Base-by-base conservation (phyloP, 139 green algal species). In the Tetradesmus lagerheimii region DNA sequence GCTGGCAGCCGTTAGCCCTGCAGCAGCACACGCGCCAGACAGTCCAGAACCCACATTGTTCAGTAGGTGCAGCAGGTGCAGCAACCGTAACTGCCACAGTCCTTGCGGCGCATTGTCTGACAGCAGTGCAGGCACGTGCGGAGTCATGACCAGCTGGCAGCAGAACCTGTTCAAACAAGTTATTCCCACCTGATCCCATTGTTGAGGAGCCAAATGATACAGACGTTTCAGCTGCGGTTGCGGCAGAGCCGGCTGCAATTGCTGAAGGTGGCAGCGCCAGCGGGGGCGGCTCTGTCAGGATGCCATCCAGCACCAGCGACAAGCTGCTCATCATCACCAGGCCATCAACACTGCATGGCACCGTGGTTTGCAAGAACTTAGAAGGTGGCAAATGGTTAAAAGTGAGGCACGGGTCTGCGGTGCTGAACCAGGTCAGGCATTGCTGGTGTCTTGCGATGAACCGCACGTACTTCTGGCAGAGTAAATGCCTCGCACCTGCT, bases 261-360 rank as follows among this genome's bases (percentile, higher is more conserved):
- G 57, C 76, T 43, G 86, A 77, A 29, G 76, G 50, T 4, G 77
- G 86, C 25, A 78, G 37, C 1, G 45, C 47, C 4, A 79, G 16
- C n/a, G 86, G 34, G 35, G 86, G 86, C 31, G 86, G 53, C 6
- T 85, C 86, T 29, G 25, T 77, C 1, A 79, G 23, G 25, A 74
- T 35, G 35, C 86, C 86, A 62, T 86, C 86, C 4, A 90, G 77
- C 43, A 78, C 50, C 35, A 90, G 76, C 12, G 47, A 35, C 27
- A 90, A 12, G 37, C 77, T 77, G 86, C 86, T 86, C 75, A 90
- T 80, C 50, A 90, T 66, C 25, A 90, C 57, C 38, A 80, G 50
- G 1, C 86, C 86, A 71, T 90, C 86, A 77, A 74, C 50, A 74
- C 85, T 89, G 85, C 83, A 71, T 71, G 57, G 16, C 23, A n/a